A percentile compares a stretch with the other conserved stretches of the same genome.
phyloP scores from a whole-genome alignment of 208 protist genomes.

The Leptomonas pyrrhocoris region DNA sequence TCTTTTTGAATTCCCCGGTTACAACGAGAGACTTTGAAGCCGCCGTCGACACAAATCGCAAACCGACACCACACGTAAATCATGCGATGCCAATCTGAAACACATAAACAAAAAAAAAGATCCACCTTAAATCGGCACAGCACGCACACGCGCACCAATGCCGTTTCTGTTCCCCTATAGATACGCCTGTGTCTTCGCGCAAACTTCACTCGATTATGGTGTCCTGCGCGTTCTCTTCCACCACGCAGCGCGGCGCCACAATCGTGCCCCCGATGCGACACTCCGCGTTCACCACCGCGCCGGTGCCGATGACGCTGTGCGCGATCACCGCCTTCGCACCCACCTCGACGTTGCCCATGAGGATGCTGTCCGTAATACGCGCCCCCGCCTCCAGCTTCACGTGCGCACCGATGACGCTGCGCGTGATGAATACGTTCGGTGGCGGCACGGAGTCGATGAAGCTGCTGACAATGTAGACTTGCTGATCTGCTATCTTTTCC shows the following conservation, averaged over 20 bases:
- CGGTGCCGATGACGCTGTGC: slow-evolving; percentile 62
- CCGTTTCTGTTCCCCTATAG: background rate
- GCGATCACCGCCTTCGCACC: slow-evolving; percentile 53
- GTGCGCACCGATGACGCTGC: slow-evolving; percentile 80
- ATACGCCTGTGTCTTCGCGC: too few relatives aligned
- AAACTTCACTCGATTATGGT: slow-evolving; percentile 36
- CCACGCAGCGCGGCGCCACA: slow-evolving; percentile 59
- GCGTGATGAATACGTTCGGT: slow-evolving; percentile 61
- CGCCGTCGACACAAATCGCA: too few relatives aligned
- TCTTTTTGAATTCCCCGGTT: too few relatives aligned
- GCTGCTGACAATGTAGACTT: slow-evolving; percentile 66
- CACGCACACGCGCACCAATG: too few relatives aligned
- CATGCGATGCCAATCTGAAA: too few relatives aligned
- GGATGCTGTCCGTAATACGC: slow-evolving; percentile 73
- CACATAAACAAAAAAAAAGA: too few relatives aligned
- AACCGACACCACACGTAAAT: too few relatives aligned
- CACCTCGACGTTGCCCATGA: slow-evolving; percentile 75
- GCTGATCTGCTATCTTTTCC: slow-evolving; percentile 36
- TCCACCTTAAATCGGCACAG: too few relatives aligned
- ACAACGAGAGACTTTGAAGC: too few relatives aligned
- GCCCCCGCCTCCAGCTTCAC: slow-evolving; percentile 64
- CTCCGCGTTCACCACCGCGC: slow-evolving; percentile 52
- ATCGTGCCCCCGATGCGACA: slow-evolving; percentile 49
- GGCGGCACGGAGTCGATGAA: slow-evolving; percentile 60
- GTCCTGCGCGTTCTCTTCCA: slow-evolving; percentile 58